Conservation (phyloP, 257 asterid genomes). For the Solanum chaucha region DNA sequence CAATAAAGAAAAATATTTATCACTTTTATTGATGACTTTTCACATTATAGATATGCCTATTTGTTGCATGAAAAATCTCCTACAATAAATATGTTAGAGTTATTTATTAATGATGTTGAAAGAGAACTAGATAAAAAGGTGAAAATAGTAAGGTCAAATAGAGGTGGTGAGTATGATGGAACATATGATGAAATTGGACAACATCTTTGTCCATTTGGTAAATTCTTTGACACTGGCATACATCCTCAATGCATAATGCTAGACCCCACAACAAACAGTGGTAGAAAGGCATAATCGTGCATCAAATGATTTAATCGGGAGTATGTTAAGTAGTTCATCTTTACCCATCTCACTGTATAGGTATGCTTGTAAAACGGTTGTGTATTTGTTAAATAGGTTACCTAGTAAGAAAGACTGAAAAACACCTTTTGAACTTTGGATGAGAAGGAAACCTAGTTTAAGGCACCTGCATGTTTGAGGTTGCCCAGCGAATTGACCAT, state of each 20-base stretch:
- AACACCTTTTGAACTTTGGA: neutral
- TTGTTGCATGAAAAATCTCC: neutral
- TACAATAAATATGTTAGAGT: neutral
- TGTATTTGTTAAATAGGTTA: neutral
- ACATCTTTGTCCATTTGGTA: neutral
- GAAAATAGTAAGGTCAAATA: neutral
- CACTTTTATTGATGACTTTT: neutral
- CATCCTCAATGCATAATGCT: neutral
- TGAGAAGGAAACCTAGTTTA: neutral
- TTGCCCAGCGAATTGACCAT: neutral
- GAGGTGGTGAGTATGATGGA: neutral
- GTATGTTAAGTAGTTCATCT: neutral
- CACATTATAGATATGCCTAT: neutral
- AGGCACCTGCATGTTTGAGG: neutral
- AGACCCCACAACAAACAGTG: neutral
- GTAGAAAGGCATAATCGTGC: neutral
- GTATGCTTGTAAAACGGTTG: neutral
- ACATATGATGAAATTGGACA: neutral
- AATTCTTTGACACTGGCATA: neutral
- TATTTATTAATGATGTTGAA: neutral
- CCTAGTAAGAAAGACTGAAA: neutral
- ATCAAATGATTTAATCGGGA: neutral
- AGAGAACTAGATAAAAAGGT: neutral
- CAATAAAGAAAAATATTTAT: neutral
- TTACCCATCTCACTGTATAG: neutral